Evolutionary conservation across 495 filamentous ascomycete genomes (phyloP), one percentile per base, ranked within the genome.

Genomic region (Tuber borchii): DNA sequence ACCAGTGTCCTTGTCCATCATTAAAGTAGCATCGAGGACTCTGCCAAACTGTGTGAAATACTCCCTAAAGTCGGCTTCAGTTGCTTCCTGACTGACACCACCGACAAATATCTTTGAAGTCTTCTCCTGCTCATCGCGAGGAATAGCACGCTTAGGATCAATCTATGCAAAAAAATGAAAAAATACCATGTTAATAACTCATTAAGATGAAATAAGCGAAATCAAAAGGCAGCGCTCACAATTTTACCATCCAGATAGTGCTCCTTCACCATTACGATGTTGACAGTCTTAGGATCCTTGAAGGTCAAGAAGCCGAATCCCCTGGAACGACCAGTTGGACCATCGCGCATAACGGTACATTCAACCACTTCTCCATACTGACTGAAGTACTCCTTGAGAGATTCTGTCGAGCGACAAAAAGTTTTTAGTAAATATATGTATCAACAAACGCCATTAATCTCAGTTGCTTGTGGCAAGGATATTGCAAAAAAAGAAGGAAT

Each of bases 1-100:
- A 45, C 94, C 94, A 12, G 95, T 98, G 82, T 99, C 95, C 85
- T 99, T 99, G 84, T 99, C 95, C 88, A 99, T 99, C 95, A 99
- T 99, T 31, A 99, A 88, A 1, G 95, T 99, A 17, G 95, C 95
- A 84, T 99, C 95, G 69, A 99, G 90, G 43, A 99, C 95, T 74
- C 95, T 90, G 61, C 95, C 95, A 81, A 97, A 99, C 83, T 97
- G 92, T 84, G 91, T 92, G 85, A 99, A 99, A 84, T 97, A 99
- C 61, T 95, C 90, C 81, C 93, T 93, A 84, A 99, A 99, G 82
- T 98, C 93, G 65, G 93, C 89, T 79, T 99, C 95, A 1, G 92
- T 97, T 0, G 94, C 94, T 80, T 99, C 95, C 86, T 97, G 95
- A 82, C 93, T 97, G 72, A 99, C 96, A 79, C 95, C 95, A 46